Base-by-base conservation (phyloP, 106 monocot genomes). In the Dendrobium huoshanense region DNA sequence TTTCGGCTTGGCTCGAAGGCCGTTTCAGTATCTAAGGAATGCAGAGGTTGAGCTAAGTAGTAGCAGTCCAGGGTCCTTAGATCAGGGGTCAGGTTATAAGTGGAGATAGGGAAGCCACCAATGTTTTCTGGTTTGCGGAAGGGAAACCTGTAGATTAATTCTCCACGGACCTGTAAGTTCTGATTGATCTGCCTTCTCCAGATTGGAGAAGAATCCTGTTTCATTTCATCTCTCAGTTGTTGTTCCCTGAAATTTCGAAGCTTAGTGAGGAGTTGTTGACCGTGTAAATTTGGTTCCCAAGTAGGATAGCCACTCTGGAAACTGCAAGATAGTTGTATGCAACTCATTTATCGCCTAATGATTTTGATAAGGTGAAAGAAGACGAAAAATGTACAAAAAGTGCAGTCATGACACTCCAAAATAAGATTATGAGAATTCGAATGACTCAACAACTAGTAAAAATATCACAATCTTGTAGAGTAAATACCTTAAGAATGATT, bases 401-500 rank as follows among this genome's bases (percentile, higher is more conserved):
- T 37, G 37, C 18, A n/a, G 58, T n/a, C 18, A 58, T 58, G 18
- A 58, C 5, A 58, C 17, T 58, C 17, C 20, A 58, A 58, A 17
- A 58, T 19, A 45, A 19, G 5, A 18, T 5, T 58, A 58, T 17
- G 18, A 58, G 20, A 3, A 58, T n/a, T 58, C 58, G 18, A 65
- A 65, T 65, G 64, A 65, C 6, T 65, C 22, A 65, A 24, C n/a
- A 64, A 65, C 15, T 8, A 24, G 2, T 24, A 25, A 72, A 10
- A 40, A 72, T 40, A 40, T 72, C 0, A 75, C 2, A 75, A 75
- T 7, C 8, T 25, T 33, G 40, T 9, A 75, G 25, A 55, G 33
- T 44, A 20, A 82, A 37, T 89, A 99, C 99, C 99, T 95, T 84
- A 99, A 87, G 82, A 99, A 99, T 77, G 99, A 95, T 86, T 99